Conservation (phyloP, 78 protist genomes). For the Emiliania huxleyi region DNA sequence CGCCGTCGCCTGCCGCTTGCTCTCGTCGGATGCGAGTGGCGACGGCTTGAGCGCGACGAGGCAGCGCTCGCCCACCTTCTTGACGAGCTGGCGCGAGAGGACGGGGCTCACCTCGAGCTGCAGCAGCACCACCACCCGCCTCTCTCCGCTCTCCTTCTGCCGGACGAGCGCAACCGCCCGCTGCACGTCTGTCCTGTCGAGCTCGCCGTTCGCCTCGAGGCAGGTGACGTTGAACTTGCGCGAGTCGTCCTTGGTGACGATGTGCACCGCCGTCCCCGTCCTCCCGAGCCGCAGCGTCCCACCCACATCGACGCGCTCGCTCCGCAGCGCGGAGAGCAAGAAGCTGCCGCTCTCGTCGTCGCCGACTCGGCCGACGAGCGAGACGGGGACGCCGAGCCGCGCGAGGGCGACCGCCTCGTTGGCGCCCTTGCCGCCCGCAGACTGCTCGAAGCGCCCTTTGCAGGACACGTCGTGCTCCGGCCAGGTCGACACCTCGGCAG, state of each 20-base stretch:
- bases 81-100: no score
- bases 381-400: not conserved
- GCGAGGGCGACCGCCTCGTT: slow-evolving; percentile 16
- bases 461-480: not conserved
- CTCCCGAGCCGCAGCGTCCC: not conserved
- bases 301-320: not conserved
- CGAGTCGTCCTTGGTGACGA: not conserved
- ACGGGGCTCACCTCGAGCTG: no score
- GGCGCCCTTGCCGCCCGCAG: not conserved
- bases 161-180: not conserved
- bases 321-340: not conserved
- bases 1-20: no score
- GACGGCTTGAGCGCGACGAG: no score
- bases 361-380: not conserved
- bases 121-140: no score
- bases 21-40: no score
- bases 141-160: not conserved
- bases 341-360: not conserved
- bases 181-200: not conserved
- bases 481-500: not conserved
- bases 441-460: not conserved
- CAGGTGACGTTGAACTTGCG: not conserved
- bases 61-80: no score
- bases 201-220: not conserved
- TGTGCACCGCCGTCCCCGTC: not conserved